Base-by-base conservation (phyloP, 176 grass and related monocot species). In the Eleusine indica region DNA sequence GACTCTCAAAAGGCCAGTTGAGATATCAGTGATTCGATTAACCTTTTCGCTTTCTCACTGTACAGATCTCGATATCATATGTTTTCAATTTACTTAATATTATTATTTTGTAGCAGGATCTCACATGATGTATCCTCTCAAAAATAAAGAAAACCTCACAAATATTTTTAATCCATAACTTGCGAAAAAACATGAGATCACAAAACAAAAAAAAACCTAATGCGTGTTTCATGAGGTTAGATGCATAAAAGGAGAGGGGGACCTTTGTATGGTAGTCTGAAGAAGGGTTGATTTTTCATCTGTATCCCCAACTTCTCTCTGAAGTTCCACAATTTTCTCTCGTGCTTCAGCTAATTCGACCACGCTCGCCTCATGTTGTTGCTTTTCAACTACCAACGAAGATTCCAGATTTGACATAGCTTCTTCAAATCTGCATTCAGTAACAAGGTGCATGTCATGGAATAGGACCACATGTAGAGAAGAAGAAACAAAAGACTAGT, bases 201-300 rank as follows among this genome's bases (percentile, higher is more conserved):
- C 1, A 80, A 46, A 73, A 74, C 57, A 38, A 0, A 46, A 11
- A 69, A 67, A 75, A 79, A 29, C 44, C 71, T 35, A 13, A 79
- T 32, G 54, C 9, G 65, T 79, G 42, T 71, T 63, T 14, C 28
- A 32, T 71, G 68, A 71, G 3, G 60, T 57, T 74, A 88, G 64
- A 74, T 30, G 57, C 72, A 49, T 53, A 17, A 19, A n/a, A 1
- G 39, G 63, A 41, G 65, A 21, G 37, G 35, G 56, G 53, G 37
- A 97, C 94, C 94, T 92, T 92, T 89, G 78, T n/a, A 94, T 49
- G 87, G 81, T 85, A 78, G 68, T 88, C 76, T 92, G 74, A 82
- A 91, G 87, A 43, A 84, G 46, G 67, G 80, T 83, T 62, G 74
- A 89, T 75, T 92, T 94, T 88, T 89, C 88, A 82, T 85, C 86